Base-by-base conservation (phyloP, 2,329 filamentous ascomycete species). In the Colletotrichum eleusines region DNA sequence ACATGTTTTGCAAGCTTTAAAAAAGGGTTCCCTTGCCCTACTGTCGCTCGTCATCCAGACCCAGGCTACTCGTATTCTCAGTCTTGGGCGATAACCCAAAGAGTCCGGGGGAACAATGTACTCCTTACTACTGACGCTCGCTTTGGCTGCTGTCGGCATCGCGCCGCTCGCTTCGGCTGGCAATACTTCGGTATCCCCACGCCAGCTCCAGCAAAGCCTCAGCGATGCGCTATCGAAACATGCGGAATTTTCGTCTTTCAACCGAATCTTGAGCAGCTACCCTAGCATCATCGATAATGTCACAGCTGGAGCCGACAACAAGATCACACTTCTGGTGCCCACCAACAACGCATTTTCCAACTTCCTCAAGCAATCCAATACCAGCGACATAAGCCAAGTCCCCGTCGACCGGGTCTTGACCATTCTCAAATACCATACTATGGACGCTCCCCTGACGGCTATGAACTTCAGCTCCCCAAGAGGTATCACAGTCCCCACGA, bases 351-450 rank as follows among this genome's bases (percentile, higher is more conserved):
- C 69, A 33, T 44, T 72, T n/a, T 23, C 28, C 23, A 33, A 46
- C 7, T 73, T 62, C 58, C 38, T 66, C 46, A 63, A 68, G 40
- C 48, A 58, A 18, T 59, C 48, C n/a, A 69, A 69, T 12, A 35
- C 50, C 38, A 68, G 53, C 54, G 55, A 80, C 67, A 73, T 82
- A 70, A 80, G 78, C 69, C 79, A 81, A 73, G 73, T 79, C 44
- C 71, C 75, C 55, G 12, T 76, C 18, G 77, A 78, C 72, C 80
- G 80, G 74, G 76, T 82, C 59, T 72, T 74, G 72, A 81, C 78
- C 40, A 79, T 82, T 60, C 75, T 82, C 42, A 76, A 77, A 63
- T 82, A 82, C 60, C 75, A 76, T 53, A 68, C 73, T 54, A 44
- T 76, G 40, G 71, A 66, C 8, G 73, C 74, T 12, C 38, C 59